These are phyloP conservation scores for Glutinoglossum americanum DNA, from an alignment of 495 filamentous ascomycete species.

Conservation along the genomic window DNA sequence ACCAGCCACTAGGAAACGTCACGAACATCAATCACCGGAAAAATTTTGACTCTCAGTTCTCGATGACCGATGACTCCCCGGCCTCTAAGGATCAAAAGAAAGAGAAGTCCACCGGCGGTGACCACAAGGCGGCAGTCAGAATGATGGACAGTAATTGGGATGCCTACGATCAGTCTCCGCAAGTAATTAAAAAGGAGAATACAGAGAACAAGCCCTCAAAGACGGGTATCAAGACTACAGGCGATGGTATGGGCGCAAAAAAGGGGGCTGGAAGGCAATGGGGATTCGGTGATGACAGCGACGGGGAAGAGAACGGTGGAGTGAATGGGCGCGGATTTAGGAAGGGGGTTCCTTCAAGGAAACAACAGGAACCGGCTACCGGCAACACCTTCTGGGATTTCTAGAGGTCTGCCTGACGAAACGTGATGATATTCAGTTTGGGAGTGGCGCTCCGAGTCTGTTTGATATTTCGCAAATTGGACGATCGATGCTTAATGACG, in stretches of 20 bases:
- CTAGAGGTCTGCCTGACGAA: conserved; percentile 13
- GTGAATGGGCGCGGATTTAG: conserved; percentile 7
- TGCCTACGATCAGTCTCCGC: conserved; percentile 37
- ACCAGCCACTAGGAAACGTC: conserved; percentile 30
- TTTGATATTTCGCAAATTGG: conserved; percentile 6
- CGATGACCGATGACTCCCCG: conserved; percentile 41
- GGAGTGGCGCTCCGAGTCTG: neutral
- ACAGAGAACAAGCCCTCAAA: conserved; percentile 13
- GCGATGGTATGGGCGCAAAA: conserved; percentile 57
- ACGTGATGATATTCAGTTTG: neutral
- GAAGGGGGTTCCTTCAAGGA: conserved; percentile 19
- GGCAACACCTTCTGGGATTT: conserved; percentile 28
- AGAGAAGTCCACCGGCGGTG: conserved; percentile 27
- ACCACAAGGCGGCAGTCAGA: conserved; percentile 24
- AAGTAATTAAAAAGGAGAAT: conserved; percentile 18
- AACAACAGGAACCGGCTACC: conserved; percentile 15
- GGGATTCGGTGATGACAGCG: conserved; percentile 36
- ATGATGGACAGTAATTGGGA: conserved; percentile 49
- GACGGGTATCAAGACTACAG: conserved; percentile 33
- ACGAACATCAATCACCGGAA: conserved; percentile 46
- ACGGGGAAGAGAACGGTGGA: conserved; percentile 19
- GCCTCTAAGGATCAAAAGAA: conserved; percentile 16
- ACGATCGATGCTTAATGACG: conserved; percentile 4
- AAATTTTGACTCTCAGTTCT: conserved; percentile 53
- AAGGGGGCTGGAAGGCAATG: conserved; percentile 37